These are phyloP conservation scores for Dendrostoma leiphaemia DNA, from an alignment of 2,329 filamentous ascomycete genomes.

Conservation along the genomic window DNA sequence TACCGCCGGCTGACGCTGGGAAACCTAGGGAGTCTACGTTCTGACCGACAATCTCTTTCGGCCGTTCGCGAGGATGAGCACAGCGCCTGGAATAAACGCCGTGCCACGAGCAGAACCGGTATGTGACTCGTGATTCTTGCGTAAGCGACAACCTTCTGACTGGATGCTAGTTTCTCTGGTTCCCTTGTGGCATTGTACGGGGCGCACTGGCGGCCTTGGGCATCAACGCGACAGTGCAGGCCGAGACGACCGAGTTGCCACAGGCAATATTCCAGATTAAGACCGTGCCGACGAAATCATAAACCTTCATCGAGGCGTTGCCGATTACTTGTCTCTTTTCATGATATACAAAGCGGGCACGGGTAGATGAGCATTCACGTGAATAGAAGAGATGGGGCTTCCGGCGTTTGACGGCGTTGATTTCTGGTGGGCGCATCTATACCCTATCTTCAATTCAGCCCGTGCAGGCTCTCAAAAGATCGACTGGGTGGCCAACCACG, in stretches of 20 bases:
- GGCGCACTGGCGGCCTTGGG: slow-evolving; percentile 91
- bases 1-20: slow-evolving; percentile 16
- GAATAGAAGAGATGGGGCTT: background rate
- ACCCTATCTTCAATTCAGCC: slow-evolving; percentile 11
- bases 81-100: slow-evolving; percentile 71
- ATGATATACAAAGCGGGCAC: background rate
- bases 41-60: slow-evolving; percentile 91
- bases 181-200: slow-evolving; percentile 88
- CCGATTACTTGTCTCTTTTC: background rate
- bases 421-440: slow-evolving; percentile 13
- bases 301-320: too few relatives aligned
- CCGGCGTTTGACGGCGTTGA: slow-evolving; percentile 13
- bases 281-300: slow-evolving; percentile 68
- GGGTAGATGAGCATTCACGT: slow-evolving; percentile 4
- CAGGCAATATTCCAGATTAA: slow-evolving; percentile 95
- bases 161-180: slow-evolving; percentile 75
- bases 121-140: slow-evolving; percentile 33
- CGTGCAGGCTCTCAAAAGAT: background rate
- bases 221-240: slow-evolving; percentile 86
- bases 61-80: slow-evolving; percentile 85
- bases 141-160: background rate
- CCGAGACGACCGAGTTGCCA: slow-evolving; percentile 83
- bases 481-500: background rate
- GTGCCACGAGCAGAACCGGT: slow-evolving; percentile 77
- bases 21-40: slow-evolving; percentile 80